Conservation (phyloP, 768 basidiomycete species). For the Coprinellus micaceus region DNA sequence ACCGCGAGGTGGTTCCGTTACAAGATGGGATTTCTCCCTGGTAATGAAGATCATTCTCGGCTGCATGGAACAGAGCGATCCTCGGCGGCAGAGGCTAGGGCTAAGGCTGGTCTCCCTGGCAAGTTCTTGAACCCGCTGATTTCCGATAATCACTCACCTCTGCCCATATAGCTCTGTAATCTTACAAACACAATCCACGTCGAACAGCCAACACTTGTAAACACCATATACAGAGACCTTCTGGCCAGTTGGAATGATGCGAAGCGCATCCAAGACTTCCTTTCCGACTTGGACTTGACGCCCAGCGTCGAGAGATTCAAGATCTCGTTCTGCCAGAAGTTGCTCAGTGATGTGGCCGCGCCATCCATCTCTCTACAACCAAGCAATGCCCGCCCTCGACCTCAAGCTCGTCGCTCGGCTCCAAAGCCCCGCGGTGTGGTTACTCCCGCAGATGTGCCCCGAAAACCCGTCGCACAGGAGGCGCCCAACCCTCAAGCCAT, state of each 20-base stretch:
- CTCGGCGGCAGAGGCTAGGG: conserved; percentile 26
- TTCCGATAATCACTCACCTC: not conserved
- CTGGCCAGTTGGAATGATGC: conserved; percentile 20
- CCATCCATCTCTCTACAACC: not conserved
- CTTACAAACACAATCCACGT: conserved; percentile 34
- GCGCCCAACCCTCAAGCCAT: not conserved
- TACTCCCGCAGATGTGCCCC: not conserved
- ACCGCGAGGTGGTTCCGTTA: conserved; percentile 8
- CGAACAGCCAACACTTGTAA: conserved; percentile 33
- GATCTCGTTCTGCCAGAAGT: conserved; percentile 36
- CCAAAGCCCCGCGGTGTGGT: not conserved
- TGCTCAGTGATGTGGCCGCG: conserved; percentile 18
- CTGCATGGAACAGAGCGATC: conserved; percentile 27
- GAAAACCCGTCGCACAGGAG: not conserved
- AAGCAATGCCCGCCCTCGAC: conserved; percentile 2
- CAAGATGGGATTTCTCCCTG: conserved; percentile 13
- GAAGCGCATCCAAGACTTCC: conserved; percentile 24
- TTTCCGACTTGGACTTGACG: conserved; percentile 32
- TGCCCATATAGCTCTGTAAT: conserved; percentile 34
- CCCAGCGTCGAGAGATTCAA: conserved; percentile 35
- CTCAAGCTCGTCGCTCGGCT: conserved; percentile 2
- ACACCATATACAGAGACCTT: conserved; percentile 33
- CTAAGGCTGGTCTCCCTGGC: conserved; percentile 23
- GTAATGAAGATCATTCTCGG: conserved; percentile 24
- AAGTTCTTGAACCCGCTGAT: not conserved